Percentiles rank a stretch among this genome's conserved stretches.
These are phyloP conservation scores for Neonothopanus nambi DNA, from an alignment of 1,284 basidiomycete genomes.

Conservation along the genomic window DNA sequence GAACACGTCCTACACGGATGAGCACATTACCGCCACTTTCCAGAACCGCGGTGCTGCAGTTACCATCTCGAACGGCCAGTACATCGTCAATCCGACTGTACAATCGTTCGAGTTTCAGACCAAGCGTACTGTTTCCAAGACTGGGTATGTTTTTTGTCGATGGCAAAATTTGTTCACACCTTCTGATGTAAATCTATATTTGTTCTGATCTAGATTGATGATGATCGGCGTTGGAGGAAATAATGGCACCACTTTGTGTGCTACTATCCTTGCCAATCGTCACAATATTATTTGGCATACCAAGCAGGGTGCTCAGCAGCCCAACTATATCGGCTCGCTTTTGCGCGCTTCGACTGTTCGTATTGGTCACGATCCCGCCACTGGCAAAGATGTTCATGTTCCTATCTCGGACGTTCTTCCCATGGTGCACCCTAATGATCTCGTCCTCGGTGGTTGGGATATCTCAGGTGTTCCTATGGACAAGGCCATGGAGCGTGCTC, in stretches of 20 bases:
- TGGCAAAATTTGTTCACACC: constrained; percentile 13
- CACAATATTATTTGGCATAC: constrained; percentile 96
- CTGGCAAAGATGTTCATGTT: constrained; percentile 91
- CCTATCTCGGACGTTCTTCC: constrained; percentile 94
- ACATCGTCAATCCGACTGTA: constrained; percentile 75
- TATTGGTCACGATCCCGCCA: constrained; percentile 81
- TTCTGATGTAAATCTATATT: not conserved
- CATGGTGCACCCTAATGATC: constrained; percentile 98
- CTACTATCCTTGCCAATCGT: constrained; percentile 95
- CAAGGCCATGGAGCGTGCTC: constrained; percentile 90
- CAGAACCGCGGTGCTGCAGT: constrained; percentile 83
- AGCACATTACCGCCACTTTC: constrained; percentile 83
- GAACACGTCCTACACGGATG: constrained; percentile 79
- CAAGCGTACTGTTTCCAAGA: constrained; percentile 83
- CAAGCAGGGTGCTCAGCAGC: constrained; percentile 89
- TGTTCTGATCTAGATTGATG: constrained; percentile 69
- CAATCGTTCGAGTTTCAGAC: constrained; percentile 93
- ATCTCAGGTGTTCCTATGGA: constrained; percentile 88
- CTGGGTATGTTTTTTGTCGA: constrained; percentile 67
- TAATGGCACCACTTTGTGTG: constrained; percentile 94
- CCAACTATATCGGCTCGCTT: constrained; percentile 95
- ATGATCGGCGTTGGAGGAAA: constrained; percentile 97
- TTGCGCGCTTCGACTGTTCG: constrained; percentile 94
- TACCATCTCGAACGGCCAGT: constrained; percentile 67
- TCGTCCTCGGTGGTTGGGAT: constrained; percentile 98